Conservation (phyloP, 2,329 filamentous ascomycete genomes). For the Botrytis medusae region DNA sequence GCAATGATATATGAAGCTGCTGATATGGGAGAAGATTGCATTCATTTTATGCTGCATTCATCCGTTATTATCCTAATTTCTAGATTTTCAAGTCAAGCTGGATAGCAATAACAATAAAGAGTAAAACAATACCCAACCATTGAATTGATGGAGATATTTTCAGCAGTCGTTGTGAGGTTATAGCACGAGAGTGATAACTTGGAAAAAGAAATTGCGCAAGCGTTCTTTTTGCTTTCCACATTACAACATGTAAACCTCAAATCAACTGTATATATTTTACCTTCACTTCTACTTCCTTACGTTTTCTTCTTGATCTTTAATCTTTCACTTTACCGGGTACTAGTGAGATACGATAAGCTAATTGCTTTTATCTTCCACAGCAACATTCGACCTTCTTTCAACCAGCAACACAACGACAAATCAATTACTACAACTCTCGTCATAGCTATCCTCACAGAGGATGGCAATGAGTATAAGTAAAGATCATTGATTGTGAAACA, state of each 20-base stretch:
- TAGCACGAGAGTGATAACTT: background rate
- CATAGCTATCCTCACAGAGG: background rate
- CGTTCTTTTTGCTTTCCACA: background rate
- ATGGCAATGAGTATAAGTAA: background rate
- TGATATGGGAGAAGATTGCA: background rate
- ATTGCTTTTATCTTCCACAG: background rate
- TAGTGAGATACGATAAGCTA: background rate
- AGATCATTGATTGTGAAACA: conserved; percentile 2
- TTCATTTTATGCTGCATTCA: background rate
- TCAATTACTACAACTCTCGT: background rate
- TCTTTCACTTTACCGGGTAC: background rate
- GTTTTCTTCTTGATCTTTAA: background rate
- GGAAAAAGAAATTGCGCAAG: rapidly evolving
- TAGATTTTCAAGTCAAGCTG: background rate
- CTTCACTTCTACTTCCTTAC: background rate
- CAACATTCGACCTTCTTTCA: background rate
- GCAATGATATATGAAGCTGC: background rate
- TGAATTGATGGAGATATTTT: no score
- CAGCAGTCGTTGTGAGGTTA: no score
- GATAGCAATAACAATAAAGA: background rate
- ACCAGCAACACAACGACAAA: background rate
- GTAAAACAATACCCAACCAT: no score
- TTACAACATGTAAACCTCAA: background rate
- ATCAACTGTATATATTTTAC: background rate
- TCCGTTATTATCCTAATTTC: rapidly evolving